Evolutionary conservation across 2,329 filamentous ascomycete species (phyloP), one percentile per base, ranked within the genome.

Genomic region (Ophiobolus disseminans): DNA sequence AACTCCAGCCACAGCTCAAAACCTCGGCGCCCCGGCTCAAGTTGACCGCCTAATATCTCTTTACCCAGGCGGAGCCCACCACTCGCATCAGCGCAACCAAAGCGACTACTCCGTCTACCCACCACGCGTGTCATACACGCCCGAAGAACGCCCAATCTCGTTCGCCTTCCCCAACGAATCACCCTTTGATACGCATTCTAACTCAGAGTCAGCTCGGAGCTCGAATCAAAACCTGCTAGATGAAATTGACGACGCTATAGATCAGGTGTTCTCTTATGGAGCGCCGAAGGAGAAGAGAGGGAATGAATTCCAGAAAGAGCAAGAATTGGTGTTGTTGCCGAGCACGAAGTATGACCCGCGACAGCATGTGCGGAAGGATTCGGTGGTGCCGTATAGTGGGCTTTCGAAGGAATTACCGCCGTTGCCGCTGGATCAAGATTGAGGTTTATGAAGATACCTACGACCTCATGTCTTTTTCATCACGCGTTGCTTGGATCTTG

Each of bases 241-340:
- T 13, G 53, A 65, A 6, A 65, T 65, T 23, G 62, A 65, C 41
- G 55, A 59, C 22, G 62, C 62, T 4, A 65, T 65, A 30, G 62
- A 65, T 19, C 58, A 63, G 37, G 51, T 53, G 28, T 63, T 59
- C 35, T 46, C 5, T 36, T 6, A 36, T 16, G 17, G 17, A 36
- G 32, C 5, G 8, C 2, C 11, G 31, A 16, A 17, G 11, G 16
- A 34, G 31, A 4, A n/a, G 21, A 40, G 23, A 14, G 23, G n/a
- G 23, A 14, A 5, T 7, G 21, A 11, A 16, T 31, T 14, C 16
- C 34, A 36, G 25, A 16, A 19, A 22, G 38, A 20, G 16, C 16
- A 14, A 4, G 20, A 31, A 13, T 19, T 31, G 16, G 14, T 21
- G 2, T n/a, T 31, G 3, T 31, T 50, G 4, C 38, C 56, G n/a